phyloP scores from a whole-genome alignment of 2,329 filamentous ascomycete genomes.

The Ceratocystis papillata region DNA sequence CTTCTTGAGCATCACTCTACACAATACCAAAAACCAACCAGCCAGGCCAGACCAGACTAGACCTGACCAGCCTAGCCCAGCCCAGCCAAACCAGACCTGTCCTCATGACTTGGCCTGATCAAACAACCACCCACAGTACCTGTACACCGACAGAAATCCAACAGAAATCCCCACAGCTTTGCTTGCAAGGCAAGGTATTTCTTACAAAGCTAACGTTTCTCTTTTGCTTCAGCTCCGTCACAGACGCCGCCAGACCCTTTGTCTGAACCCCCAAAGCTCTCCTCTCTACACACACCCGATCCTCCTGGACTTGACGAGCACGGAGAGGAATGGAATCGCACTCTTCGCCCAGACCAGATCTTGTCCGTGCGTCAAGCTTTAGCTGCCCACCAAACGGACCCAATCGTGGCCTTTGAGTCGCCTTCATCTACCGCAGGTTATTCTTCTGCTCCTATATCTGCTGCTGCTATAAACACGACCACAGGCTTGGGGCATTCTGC shows the following conservation, averaged over 20 bases:
- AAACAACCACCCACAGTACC: neutral
- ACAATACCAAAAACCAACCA: neutral
- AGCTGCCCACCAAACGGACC: constrained; percentile 9
- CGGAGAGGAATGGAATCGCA: constrained; percentile 43
- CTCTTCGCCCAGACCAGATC: constrained; percentile 36
- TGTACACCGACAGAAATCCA: neutral
- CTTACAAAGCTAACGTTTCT: constrained; percentile 21
- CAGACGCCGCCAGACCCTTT: constrained; percentile 48
- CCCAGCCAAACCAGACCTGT: neutral
- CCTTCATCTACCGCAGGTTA: constrained; percentile 4
- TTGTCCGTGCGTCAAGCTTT: constrained; percentile 16
- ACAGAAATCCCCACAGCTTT: neutral
- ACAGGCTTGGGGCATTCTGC: neutral
- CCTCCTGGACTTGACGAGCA: constrained; percentile 44
- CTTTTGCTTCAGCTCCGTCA: constrained; percentile 41
- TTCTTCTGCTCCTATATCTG: constrained; percentile 11
- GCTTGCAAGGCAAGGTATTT: neutral
- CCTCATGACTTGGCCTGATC: neutral
- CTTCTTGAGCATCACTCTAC: neutral
- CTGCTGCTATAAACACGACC: neutral
- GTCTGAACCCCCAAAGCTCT: constrained; percentile 43
- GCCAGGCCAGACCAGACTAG: neutral
- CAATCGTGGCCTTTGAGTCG: constrained; percentile 4
- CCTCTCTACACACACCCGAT: constrained; percentile 39
- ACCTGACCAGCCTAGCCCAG: neutral